These are phyloP conservation scores for Arxiozyma heterogenica DNA, from an alignment of 1,139 yeast genomes.

Conservation along the genomic window DNA sequence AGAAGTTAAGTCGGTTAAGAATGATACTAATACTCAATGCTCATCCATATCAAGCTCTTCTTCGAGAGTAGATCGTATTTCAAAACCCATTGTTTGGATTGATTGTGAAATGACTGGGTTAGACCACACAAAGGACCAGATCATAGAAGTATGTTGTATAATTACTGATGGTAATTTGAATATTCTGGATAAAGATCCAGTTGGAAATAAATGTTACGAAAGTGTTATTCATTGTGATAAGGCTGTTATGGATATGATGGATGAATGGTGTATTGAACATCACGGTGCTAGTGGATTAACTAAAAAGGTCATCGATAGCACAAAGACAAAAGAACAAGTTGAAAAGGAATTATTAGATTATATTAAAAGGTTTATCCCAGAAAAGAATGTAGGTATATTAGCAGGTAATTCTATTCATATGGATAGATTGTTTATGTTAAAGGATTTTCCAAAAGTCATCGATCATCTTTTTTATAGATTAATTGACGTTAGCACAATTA, in stretches of 20 bases:
- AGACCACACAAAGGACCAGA: conserved; percentile 59
- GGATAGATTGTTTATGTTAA: conserved; percentile 78
- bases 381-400: conserved; percentile 50
- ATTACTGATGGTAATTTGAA: conserved; percentile 76
- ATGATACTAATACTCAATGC: neutral
- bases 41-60: conserved; percentile 3
- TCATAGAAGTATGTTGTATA: conserved; percentile 86
- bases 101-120: conserved; percentile 95
- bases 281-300: conserved; percentile 78
- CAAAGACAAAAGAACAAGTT: conserved; percentile 49
- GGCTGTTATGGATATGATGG: conserved; percentile 60
- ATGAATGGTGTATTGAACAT: conserved; percentile 75
- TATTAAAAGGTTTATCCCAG: conserved; percentile 46
- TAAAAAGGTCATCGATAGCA: conserved; percentile 50
- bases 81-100: conserved; percentile 61
- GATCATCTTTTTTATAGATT: conserved; percentile 74
- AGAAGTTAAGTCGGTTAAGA: neutral
- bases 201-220: conserved; percentile 41
- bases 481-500: conserved; percentile 76
- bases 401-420: conserved; percentile 92
- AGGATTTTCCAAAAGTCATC: conserved; percentile 70
- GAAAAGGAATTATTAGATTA: conserved; percentile 56
- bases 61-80: conserved; percentile 1
- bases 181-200: conserved; percentile 52
- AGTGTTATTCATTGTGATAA: conserved; percentile 68